A percentile compares a stretch with the other conserved stretches of the same genome.
Evolutionary conservation across 1,139 yeast species (phyloP).

Genomic region (Magnusiomyces magnusii): DNA sequence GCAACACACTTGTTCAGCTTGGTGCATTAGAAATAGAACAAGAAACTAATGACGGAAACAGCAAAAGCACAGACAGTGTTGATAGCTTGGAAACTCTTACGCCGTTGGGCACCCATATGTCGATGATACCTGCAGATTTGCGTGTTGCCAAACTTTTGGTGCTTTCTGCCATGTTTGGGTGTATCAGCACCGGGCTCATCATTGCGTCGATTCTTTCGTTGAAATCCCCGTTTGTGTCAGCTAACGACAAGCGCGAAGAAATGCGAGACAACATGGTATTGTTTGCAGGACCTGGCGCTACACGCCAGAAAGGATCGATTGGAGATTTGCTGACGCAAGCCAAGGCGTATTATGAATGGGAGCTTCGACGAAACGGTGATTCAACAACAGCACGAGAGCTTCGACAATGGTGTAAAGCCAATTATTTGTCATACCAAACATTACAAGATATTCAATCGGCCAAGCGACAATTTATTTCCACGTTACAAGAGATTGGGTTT

Average conservation of each 20-base stretch:
- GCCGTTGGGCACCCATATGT: conserved; percentile 70
- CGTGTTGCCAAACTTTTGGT: conserved; percentile 77
- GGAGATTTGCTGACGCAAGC: conserved; percentile 75
- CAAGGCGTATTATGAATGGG: conserved; percentile 48
- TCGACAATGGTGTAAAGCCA: conserved; percentile 51
- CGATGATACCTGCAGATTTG: conserved; percentile 78
- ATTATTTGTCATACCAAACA: conserved; percentile 54
- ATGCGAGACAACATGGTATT: conserved; percentile 46
- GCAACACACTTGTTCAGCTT: conserved; percentile 50
- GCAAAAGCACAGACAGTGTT: conserved; percentile 12
- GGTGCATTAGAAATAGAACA: conserved; percentile 51
- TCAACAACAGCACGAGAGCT: conserved; percentile 17
- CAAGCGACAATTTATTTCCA: conserved; percentile 56
- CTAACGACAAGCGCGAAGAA: conserved; percentile 55
- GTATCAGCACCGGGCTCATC: conserved; percentile 66
- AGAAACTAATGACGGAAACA: not conserved
- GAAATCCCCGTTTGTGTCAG: conserved; percentile 64
- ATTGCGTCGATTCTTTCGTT: conserved; percentile 68
- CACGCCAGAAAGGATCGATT: conserved; percentile 25
- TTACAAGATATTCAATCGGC: conserved; percentile 68
- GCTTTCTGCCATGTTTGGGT: conserved; percentile 74
- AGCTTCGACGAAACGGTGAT: conserved; percentile 15
- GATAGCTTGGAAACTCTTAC: conserved; percentile 48
- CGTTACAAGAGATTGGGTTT: conserved; percentile 70
- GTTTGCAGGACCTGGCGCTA: conserved; percentile 28